A percentile compares a stretch with the other conserved stretches of the same genome.
Conservation (phyloP, 225 moss, liverwort and hornwort species). For the Pleurozium schreberi region DNA sequence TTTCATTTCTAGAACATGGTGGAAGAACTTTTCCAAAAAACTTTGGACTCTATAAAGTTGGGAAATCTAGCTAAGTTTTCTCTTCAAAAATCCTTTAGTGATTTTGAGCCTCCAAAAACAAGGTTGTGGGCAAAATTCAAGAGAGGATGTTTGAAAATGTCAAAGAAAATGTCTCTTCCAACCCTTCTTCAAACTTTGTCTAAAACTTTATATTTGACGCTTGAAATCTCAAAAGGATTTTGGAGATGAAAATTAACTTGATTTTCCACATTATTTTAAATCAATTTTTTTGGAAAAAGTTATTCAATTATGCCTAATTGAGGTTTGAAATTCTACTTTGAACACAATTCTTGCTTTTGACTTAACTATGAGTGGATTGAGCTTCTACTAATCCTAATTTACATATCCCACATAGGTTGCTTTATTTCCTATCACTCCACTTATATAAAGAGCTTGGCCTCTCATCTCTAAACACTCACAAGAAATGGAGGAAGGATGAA, state of each 20-base stretch:
- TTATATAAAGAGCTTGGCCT: background rate
- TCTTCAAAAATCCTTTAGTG: fast-evolving
- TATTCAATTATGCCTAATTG: background rate
- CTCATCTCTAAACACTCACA: background rate
- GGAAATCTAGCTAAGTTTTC: background rate
- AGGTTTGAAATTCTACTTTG: fast-evolving
- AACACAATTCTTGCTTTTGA: background rate
- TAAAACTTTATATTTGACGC: background rate
- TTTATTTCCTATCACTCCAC: background rate
- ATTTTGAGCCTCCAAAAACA: no score
- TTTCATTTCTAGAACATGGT: background rate
- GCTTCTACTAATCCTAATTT: background rate
- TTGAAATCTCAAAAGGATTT: background rate
- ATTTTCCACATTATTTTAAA: fast-evolving
- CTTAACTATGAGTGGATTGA: background rate
- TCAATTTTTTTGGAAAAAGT: background rate
- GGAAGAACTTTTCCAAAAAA: background rate
- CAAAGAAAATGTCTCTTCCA: background rate
- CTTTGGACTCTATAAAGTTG: background rate
- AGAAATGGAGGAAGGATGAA: no score
- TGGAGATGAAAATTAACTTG: background rate
- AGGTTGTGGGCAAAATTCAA: background rate
- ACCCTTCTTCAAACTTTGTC: background rate
- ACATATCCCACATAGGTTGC: background rate
- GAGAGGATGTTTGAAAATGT: background rate